Evolutionary conservation across 2,329 filamentous ascomycete genomes (phyloP).

Genomic region (Aureobasidium musti): DNA sequence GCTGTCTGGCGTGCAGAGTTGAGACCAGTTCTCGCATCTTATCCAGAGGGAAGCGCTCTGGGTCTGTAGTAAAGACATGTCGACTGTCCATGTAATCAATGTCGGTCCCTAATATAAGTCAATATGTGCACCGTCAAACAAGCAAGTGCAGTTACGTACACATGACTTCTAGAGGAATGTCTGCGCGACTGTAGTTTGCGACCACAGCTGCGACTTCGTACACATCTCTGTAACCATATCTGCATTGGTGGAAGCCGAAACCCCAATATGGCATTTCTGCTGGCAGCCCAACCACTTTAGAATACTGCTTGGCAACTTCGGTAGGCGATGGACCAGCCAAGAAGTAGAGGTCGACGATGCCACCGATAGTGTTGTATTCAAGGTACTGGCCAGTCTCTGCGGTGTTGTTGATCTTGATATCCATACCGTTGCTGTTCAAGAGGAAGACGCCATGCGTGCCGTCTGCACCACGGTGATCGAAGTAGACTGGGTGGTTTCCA

Average conservation of each 20-base stretch:
- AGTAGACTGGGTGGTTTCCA: conserved; percentile 73
- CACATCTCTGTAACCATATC: conserved; percentile 57
- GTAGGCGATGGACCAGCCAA: conserved; percentile 51
- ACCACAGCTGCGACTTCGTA: conserved; percentile 68
- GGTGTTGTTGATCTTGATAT: conserved; percentile 70
- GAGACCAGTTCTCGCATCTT: conserved; percentile 65
- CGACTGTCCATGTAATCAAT: conserved; percentile 52
- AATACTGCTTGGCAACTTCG: conserved; percentile 53
- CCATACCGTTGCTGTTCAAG: conserved; percentile 73
- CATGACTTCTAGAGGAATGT: conserved; percentile 70
- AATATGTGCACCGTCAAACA: neutral
- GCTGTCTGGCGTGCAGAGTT: conserved; percentile 52
- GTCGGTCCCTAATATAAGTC: conserved; percentile 33
- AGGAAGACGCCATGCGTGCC: conserved; percentile 68
- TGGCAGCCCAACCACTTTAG: conserved; percentile 52
- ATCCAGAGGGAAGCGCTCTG: conserved; percentile 61
- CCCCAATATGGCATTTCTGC: conserved; percentile 54
- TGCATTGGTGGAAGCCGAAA: conserved; percentile 55
- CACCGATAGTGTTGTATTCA: conserved; percentile 77
- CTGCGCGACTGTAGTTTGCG: conserved; percentile 65
- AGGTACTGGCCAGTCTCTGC: conserved; percentile 64
- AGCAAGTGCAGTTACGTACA: neutral
- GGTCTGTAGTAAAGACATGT: conserved; percentile 65
- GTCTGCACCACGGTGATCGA: conserved; percentile 63
- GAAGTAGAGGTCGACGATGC: conserved; percentile 67